A percentile compares a stretch with the other conserved stretches of the same genome.
These are phyloP conservation scores for Fusarium sp. DNA, from an alignment of 2,329 filamentous ascomycete genomes.

Conservation along the genomic window DNA sequence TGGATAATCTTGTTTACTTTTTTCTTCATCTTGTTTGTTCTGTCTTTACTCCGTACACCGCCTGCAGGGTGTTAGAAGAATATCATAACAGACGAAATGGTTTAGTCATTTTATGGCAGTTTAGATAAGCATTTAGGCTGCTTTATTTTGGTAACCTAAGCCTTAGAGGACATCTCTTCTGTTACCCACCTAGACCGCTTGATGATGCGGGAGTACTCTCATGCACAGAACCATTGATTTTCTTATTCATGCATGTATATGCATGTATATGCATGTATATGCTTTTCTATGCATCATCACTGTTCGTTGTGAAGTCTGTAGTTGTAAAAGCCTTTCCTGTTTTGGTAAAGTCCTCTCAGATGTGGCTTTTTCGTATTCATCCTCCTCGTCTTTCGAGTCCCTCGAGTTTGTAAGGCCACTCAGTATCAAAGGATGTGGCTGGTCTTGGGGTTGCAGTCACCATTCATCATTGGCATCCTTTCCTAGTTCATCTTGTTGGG, in stretches of 20 bases:
- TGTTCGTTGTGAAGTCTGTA: not conserved
- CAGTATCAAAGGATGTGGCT: not conserved
- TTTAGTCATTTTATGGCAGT: no score
- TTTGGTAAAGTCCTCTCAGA: not conserved
- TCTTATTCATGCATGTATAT: not conserved
- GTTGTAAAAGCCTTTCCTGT: not conserved
- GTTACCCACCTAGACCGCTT: not conserved
- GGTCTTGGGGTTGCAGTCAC: not conserved
- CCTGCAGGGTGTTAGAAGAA: no score
- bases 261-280: not conserved
- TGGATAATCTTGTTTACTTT: not conserved
- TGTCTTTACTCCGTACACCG: not conserved
- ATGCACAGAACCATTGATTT: slow-evolving; percentile 4
- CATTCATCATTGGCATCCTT: not conserved
- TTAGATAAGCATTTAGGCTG: no score
- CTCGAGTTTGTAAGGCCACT: not conserved
- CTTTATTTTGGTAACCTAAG: no score
- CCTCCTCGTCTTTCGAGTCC: not conserved
- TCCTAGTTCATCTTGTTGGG: not conserved
- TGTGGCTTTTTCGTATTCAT: slow-evolving; percentile 12
- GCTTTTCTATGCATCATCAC: not conserved
- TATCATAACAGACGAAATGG: no score
- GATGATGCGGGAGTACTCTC: not conserved
- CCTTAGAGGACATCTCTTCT: no score
- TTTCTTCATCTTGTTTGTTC: not conserved